Evolutionary conservation across 2,329 filamentous ascomycete genomes (phyloP).

Genomic region (Tothia fuscella): DNA sequence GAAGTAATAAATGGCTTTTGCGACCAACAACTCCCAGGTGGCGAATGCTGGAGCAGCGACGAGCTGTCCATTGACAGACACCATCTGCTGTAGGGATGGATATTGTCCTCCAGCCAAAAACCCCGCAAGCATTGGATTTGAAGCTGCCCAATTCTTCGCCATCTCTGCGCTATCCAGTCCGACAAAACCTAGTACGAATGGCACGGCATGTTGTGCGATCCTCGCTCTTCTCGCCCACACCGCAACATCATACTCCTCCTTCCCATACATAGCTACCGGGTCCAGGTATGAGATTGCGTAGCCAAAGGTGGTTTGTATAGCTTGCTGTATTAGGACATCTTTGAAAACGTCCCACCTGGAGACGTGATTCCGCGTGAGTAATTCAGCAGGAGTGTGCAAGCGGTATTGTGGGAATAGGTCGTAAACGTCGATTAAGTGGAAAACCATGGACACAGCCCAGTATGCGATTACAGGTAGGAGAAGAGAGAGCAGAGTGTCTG

Average conservation of each 20-base stretch:
- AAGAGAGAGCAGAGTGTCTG: conserved; percentile 70
- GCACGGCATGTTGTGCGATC: conserved; percentile 66
- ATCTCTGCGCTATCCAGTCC: conserved; percentile 67
- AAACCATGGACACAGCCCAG: conserved; percentile 76
- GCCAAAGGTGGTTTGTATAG: conserved; percentile 71
- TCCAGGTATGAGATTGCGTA: conserved; percentile 59
- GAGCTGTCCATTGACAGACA: conserved; percentile 40
- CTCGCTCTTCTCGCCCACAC: conserved; percentile 80
- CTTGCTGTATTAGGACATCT: conserved; percentile 84
- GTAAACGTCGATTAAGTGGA: conserved; percentile 75
- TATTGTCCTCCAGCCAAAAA: conserved; percentile 72
- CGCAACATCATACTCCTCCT: conserved; percentile 73
- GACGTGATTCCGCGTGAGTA: conserved; percentile 76
- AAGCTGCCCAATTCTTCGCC: conserved; percentile 59
- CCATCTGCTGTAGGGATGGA: conserved; percentile 51
- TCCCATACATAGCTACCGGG: conserved; percentile 59
- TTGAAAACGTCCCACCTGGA: conserved; percentile 73
- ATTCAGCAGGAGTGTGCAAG: conserved; percentile 87
- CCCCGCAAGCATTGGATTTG: conserved; percentile 63
- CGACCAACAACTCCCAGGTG: conserved; percentile 64
- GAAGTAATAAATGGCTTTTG: conserved; percentile 68
- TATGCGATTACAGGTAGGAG: conserved; percentile 71
- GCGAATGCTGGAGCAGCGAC: conserved; percentile 59
- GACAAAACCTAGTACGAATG: conserved; percentile 54
- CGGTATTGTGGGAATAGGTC: conserved; percentile 86